Evolutionary conservation across 805 yeast genomes (phyloP), one percentile per base, ranked within the genome.

Genomic region (Saccharomycopsis selenospora): DNA sequence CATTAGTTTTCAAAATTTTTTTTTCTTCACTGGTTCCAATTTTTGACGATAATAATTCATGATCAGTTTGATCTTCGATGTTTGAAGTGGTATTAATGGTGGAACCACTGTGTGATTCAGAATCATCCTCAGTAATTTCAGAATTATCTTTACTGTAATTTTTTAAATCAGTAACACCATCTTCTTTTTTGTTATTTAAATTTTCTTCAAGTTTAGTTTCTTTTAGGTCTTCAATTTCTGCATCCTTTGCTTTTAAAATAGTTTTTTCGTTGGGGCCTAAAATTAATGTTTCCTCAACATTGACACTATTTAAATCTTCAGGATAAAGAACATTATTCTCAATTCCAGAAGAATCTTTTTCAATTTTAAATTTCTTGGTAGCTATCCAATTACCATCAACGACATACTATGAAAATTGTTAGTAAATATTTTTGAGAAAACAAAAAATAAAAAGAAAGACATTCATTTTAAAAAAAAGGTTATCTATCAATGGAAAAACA

Each of bases 301-400:
- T n/a, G n/a, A 7, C 11, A 26, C 11, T 7, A 26, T 4, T 59
- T 40, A 74, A 61, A 49, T 75, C 76, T 11, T 58, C 56, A 4
- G 64, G 54, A 40, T 64, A 66, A 55, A 77, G 61, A 23, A 67
- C 67, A 57, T 78, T 78, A 66, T 78, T 78, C 38, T 67, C 69
- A 56, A 67, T 75, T 25, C 81, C 82, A 36, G 65, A 52, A 6
- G 59, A 70, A 57, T 77, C 82, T n/a, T 61, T 63, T 50, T 68
- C 69, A 23, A 65, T 56, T 40, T 56, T 53, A 51, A 57, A 62
- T 3, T 45, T 29, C 1, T 52, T 53, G 27, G 70, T 66, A 22
- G 70, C 69, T 13, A 62, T 55, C 85, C 85, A 79, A 28, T 72
- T 75, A 36, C 76, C 83, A 56, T 79, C 82, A 38, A 79, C 78